Percentiles rank a stretch among this genome's conserved stretches.
phyloP scores from a whole-genome alignment of 257 asterid genomes.

The Plantago elongata region DNA sequence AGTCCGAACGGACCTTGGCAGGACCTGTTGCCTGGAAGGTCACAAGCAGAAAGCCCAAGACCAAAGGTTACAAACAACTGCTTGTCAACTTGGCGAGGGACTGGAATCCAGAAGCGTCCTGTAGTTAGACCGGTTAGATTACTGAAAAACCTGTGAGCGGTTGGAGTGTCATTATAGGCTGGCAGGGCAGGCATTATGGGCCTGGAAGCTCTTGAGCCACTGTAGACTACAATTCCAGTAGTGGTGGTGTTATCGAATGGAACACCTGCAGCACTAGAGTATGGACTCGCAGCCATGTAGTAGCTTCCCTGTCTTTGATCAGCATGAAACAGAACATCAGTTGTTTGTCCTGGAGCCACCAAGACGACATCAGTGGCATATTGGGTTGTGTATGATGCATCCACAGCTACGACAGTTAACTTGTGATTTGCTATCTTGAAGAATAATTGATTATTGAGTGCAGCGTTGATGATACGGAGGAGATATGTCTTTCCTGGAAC shows the following conservation, averaged over 20 bases:
- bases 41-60: constrained; percentile 45
- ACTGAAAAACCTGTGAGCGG: constrained; percentile 51
- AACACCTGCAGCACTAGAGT: constrained; percentile 29
- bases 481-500: constrained; percentile 56
- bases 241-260: constrained; percentile 44
- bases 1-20: constrained; percentile 46
- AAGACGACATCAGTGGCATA: constrained; percentile 63
- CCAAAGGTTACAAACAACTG: constrained; percentile 62
- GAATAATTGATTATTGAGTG: constrained; percentile 52
- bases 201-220: constrained; percentile 20
- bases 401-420: constrained; percentile 52
- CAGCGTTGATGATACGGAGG: constrained; percentile 73
- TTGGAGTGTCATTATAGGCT: constrained; percentile 62
- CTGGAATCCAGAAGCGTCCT: constrained; percentile 46
- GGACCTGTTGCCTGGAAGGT: constrained; percentile 27
- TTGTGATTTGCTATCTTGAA: constrained; percentile 68
- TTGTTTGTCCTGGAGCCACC: constrained; percentile 64
- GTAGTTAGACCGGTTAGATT: constrained; percentile 51
- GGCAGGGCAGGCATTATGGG: constrained; percentile 65
- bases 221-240: constrained; percentile 47
- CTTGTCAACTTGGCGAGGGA: constrained; percentile 41
- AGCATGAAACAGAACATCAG: constrained; percentile 55
- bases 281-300: constrained; percentile 71
- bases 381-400: constrained; percentile 66
- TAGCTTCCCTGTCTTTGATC: constrained; percentile 44